phyloP scores from a whole-genome alignment of 306 rosid species.

The Geum urbanum region DNA sequence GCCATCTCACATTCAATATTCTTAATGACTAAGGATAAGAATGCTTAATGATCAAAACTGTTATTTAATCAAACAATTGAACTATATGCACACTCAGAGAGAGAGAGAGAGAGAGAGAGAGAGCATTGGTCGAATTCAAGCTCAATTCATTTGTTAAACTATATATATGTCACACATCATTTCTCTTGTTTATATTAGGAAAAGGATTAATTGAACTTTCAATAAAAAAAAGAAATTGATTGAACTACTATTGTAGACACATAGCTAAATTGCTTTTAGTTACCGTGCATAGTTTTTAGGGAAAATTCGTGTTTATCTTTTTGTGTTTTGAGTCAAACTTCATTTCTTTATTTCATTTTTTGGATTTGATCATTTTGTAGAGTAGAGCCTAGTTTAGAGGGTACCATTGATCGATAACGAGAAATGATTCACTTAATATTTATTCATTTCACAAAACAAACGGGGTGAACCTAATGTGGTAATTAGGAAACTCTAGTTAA shows the following conservation, averaged over 20 bases:
- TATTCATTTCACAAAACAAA: background rate
- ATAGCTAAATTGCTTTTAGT: background rate
- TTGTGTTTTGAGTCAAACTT: too few species aligned
- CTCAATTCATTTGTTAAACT: background rate
- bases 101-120: background rate
- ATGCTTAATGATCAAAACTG: background rate
- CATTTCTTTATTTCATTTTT: too few species aligned
- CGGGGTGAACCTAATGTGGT: background rate
- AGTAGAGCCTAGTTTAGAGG: too few species aligned
- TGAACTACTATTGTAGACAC: background rate
- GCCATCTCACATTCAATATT: background rate
- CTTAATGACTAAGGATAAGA: conserved; percentile 14
- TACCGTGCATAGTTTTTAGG: too few species aligned
- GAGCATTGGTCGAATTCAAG: background rate
- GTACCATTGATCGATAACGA: too few species aligned
- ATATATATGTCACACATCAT: too few species aligned
- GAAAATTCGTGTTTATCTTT: too few species aligned
- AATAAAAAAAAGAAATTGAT: background rate
- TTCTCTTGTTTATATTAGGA: too few species aligned
- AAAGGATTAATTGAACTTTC: too few species aligned
- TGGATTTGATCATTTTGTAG: background rate
- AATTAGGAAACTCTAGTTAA: background rate
- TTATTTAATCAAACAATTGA: background rate
- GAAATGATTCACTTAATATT: background rate
- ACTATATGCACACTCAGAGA: background rate